These are phyloP conservation scores for Xylariaceae sp. DNA, from an alignment of 2,329 filamentous ascomycete genomes.

Conservation along the genomic window DNA sequence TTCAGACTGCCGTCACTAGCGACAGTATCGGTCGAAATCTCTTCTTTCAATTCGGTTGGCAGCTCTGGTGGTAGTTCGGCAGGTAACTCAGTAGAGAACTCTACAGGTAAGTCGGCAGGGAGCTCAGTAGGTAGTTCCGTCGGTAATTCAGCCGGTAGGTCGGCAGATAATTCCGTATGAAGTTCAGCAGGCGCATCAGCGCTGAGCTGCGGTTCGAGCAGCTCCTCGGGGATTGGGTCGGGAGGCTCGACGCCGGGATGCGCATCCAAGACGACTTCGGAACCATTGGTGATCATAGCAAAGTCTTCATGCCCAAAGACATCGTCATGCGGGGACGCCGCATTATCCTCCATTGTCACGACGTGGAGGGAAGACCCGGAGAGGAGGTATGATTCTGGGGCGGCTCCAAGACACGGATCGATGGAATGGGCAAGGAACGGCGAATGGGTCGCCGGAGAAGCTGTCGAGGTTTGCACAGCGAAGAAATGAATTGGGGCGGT, in stretches of 20 bases:
- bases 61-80: conserved; percentile 9
- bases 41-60: conserved; percentile 11
- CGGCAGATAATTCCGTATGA: not conserved
- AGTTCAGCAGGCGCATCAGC: not conserved
- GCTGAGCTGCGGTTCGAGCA: not conserved
- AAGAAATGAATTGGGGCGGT: no score
- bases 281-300: not conserved
- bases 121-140: not conserved
- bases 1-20: conserved; percentile 34
- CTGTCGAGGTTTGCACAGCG: no score
- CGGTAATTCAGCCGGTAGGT: not conserved
- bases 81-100: not conserved
- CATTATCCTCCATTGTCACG: not conserved
- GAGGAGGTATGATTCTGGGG: no score
- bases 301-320: not conserved
- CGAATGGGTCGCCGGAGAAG: no score
- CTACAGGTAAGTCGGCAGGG: no score
- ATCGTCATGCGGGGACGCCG: not conserved
- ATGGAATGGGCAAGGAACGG: no score
- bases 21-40: conserved; percentile 13
- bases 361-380: not conserved
- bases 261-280: not conserved
- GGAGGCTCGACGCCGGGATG: no score
- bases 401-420: no score
- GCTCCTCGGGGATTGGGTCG: not conserved